Evolutionary conservation across 192 early-diverging fungal species (phyloP).

Genomic region (Umbelopsis sp.): DNA sequence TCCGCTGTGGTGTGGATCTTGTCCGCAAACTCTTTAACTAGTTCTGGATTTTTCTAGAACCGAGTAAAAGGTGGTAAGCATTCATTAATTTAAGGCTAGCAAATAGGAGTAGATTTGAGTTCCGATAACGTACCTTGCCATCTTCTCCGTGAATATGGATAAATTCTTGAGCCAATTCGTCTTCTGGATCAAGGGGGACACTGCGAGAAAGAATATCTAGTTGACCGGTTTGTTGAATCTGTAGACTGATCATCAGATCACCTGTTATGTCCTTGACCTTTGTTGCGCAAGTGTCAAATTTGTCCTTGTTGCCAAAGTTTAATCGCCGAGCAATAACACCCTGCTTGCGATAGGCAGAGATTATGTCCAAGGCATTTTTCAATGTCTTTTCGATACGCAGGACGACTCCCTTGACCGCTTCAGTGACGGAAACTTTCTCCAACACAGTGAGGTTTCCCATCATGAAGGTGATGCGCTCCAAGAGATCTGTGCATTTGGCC

Average conservation of each 20-base stretch:
- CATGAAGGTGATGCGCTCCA: slow-evolving; percentile 63
- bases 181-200: slow-evolving; percentile 42
- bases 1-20: slow-evolving; percentile 39
- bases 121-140: slow-evolving; percentile 32
- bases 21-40: slow-evolving; percentile 41
- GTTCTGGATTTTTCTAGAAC: slow-evolving; percentile 32
- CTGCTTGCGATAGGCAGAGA: slow-evolving; percentile 53
- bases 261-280: slow-evolving; percentile 44
- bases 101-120: not conserved
- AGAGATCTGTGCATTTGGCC: slow-evolving; percentile 50
- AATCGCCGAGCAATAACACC: slow-evolving; percentile 48
- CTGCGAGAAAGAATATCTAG: slow-evolving; percentile 41
- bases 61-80: not conserved
- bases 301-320: slow-evolving; percentile 52
- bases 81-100: not conserved
- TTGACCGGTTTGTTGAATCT: slow-evolving; percentile 56
- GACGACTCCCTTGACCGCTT: slow-evolving; percentile 42
- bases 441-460: slow-evolving; percentile 48
- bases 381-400: slow-evolving; percentile 42
- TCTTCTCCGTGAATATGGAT: slow-evolving; percentile 43
- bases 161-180: slow-evolving; percentile 48
- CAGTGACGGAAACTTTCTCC: slow-evolving; percentile 38
- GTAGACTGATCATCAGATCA: slow-evolving; percentile 56
- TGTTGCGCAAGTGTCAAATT: slow-evolving; percentile 38
- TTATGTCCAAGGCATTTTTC: slow-evolving; percentile 44